A percentile compares a stretch with the other conserved stretches of the same genome.
Evolutionary conservation across 2,329 filamentous ascomycete genomes (phyloP).

Genomic region (Xylaria sp.): DNA sequence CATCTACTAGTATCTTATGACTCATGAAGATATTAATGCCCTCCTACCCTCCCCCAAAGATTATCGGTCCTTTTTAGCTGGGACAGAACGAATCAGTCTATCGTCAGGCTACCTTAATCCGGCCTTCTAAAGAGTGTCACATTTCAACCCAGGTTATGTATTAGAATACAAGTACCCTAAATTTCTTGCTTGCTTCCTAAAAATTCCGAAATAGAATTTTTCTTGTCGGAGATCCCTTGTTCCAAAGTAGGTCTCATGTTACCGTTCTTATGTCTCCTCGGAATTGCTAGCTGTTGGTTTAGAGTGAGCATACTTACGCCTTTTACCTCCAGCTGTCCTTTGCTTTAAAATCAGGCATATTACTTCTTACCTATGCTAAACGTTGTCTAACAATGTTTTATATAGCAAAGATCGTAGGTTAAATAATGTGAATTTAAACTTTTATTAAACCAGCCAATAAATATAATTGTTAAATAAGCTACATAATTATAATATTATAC

Average conservation of each 20-base stretch:
- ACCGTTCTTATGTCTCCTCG: no score
- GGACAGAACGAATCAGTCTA: slow-evolving; percentile 9
- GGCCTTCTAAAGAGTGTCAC: background rate
- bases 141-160: slow-evolving; percentile 10
- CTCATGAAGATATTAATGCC: no score
- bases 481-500: no score
- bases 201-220: background rate
- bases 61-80: slow-evolving; percentile 22
- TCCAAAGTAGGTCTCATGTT: background rate
- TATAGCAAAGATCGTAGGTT: background rate
- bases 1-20: no score
- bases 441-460: background rate
- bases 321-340: background rate
- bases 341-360: no score
- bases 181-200: no score
- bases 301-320: slow-evolving; percentile 15
- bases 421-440: no score
- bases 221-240: no score
- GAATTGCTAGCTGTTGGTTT: background rate
- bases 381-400: slow-evolving; percentile 1
- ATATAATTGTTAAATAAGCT: no score
- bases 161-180: slow-evolving; percentile 17
- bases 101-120: background rate
- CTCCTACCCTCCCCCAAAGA: no score
- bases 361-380: slow-evolving; percentile 18